A percentile compares a stretch with the other conserved stretches of the same genome.
phyloP scores from a whole-genome alignment of 2,329 filamentous ascomycete genomes.

The Moelleriella libera region DNA sequence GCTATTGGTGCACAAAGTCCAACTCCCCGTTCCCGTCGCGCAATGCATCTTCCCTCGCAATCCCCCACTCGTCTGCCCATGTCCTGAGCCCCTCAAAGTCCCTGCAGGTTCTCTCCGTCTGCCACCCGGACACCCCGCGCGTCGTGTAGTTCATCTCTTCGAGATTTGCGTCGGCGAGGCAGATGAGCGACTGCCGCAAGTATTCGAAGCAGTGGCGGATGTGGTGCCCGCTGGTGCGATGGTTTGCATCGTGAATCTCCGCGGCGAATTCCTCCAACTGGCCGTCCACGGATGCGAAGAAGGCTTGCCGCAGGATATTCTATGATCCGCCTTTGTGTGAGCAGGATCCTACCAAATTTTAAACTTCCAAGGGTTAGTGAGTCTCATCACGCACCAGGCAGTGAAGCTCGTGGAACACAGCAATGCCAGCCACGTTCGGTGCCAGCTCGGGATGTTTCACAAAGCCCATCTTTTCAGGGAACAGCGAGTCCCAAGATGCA shows the following conservation, averaged over 20 bases:
- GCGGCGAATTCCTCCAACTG: no score
- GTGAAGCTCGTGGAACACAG: neutral
- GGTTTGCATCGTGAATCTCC: no score
- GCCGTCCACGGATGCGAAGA: no score
- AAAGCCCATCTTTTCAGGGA: neutral
- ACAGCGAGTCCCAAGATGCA: neutral
- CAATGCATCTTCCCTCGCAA: no score
- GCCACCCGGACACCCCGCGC: neutral
- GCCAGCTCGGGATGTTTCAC: neutral
- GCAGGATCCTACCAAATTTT: no score
- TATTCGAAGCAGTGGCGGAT: conserved; percentile 1
- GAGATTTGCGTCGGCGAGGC: neutral
- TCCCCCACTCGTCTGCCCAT: neutral
- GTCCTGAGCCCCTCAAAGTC: neutral
- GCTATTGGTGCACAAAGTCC: no score
- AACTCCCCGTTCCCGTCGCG: no score
- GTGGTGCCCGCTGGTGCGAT: neutral
- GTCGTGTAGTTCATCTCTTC: neutral
- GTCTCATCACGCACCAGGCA: neutral
- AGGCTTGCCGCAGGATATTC: no score
- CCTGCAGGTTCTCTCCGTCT: neutral
- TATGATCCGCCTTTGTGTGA: no score
- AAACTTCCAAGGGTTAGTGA: no score
- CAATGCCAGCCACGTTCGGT: neutral
- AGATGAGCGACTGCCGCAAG: neutral